A percentile compares a stretch with the other conserved stretches of the same genome.
phyloP scores from a whole-genome alignment of 2,329 filamentous ascomycete genomes.

The Magnaporthiopsis poae region DNA sequence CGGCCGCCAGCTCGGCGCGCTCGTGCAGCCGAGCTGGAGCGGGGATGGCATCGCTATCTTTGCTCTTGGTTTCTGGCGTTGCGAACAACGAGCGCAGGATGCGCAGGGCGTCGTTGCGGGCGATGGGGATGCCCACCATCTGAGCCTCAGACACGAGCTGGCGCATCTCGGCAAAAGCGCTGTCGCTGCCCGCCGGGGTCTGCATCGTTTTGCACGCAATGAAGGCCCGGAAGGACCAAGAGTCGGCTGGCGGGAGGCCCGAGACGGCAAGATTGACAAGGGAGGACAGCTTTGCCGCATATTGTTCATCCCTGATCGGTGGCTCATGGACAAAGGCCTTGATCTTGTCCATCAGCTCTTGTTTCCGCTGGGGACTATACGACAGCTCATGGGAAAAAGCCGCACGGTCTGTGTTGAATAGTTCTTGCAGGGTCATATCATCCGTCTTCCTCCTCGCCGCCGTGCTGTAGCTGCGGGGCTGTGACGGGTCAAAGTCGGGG shows the following conservation, averaged over 20 bases:
- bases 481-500: not conserved
- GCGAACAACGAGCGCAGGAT: conserved; percentile 31
- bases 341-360: not conserved
- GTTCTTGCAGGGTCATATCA: not conserved
- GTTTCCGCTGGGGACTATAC: not conserved
- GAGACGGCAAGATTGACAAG: conserved; percentile 16
- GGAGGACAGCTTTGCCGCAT: not conserved
- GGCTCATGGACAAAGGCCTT: not conserved
- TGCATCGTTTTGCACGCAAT: conserved; percentile 14
- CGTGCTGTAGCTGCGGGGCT: not conserved
- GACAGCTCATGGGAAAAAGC: not conserved
- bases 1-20: conserved; percentile 30
- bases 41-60: conserved; percentile 15
- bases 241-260: conserved; percentile 20
- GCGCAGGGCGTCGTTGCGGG: conserved; percentile 24
- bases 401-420: not conserved
- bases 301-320: not conserved
- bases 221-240: conserved; percentile 17
- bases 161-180: conserved; percentile 12
- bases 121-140: conserved; percentile 26
- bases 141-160: conserved; percentile 30
- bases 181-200: conserved; percentile 6
- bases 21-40: conserved; percentile 15
- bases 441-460: not conserved
- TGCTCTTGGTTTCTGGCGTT: conserved; percentile 1